A percentile compares a stretch with the other conserved stretches of the same genome.
These are phyloP conservation scores for Afroboletus lepidellus DNA, from an alignment of 1,284 basidiomycete species.

Conservation along the genomic window DNA sequence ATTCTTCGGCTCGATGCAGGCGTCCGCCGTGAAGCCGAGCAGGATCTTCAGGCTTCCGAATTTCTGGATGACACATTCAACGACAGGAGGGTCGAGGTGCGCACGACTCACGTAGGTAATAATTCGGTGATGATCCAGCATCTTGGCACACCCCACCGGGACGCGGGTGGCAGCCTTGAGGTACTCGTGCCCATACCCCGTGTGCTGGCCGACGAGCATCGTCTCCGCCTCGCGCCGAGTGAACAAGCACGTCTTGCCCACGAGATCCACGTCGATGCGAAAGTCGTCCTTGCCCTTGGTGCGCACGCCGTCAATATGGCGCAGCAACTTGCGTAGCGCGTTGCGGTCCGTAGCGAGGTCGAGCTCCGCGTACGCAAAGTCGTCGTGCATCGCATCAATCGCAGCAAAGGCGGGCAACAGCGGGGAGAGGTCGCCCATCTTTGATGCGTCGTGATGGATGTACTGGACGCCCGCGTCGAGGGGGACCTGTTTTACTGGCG, in stretches of 20 bases:
- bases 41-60: conserved; percentile 35
- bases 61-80: conserved; percentile 17
- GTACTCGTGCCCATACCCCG: conserved; percentile 37
- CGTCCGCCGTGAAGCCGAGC: conserved; percentile 35
- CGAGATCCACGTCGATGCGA: conserved; percentile 38
- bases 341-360: conserved; percentile 40
- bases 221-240: conserved; percentile 28
- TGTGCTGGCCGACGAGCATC: conserved; percentile 2
- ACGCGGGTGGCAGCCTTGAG: conserved; percentile 29
- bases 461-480: conserved; percentile 28
- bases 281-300: conserved; percentile 22
- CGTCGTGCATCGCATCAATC: conserved; percentile 32
- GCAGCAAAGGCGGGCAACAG: conserved; percentile 37
- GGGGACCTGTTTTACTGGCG: conserved; percentile 24
- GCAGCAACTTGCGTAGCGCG: conserved; percentile 37
- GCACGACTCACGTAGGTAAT: conserved; percentile 37
- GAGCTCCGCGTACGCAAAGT: conserved; percentile 30
- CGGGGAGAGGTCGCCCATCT: conserved; percentile 33
- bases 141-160: conserved; percentile 32
- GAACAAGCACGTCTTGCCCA: conserved; percentile 33
- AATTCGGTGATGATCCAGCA: conserved; percentile 37
- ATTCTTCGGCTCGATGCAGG: conserved; percentile 22
- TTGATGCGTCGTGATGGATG: conserved; percentile 34
- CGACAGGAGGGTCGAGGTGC: not conserved
- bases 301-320: conserved; percentile 22